Conservation (phyloP, 768 basidiomycete species). For the Lactifluus rugatus region DNA sequence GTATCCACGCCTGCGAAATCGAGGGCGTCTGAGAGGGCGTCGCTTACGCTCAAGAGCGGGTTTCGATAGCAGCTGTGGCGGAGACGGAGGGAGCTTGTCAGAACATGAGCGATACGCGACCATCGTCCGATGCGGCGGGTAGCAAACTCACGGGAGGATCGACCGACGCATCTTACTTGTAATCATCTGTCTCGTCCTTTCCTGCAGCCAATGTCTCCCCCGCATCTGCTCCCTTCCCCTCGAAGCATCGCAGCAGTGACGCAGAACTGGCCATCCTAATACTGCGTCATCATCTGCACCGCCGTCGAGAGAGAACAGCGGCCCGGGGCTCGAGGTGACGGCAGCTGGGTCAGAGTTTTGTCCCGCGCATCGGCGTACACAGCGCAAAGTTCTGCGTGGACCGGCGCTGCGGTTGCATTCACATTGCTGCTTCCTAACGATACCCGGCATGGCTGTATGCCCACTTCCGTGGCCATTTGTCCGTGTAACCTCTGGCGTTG, state of each 20-base stretch:
- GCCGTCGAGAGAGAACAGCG: conserved; percentile 22
- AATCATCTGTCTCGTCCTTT: not conserved
- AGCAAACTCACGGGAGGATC: conserved; percentile 36
- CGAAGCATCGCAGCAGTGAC: conserved; percentile 6
- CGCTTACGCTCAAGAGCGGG: conserved; percentile 26
- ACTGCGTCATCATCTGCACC: not conserved
- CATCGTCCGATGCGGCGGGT: conserved; percentile 40
- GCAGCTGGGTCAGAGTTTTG: no score
- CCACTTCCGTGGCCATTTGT: not conserved
- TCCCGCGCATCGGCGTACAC: conserved; percentile 15
- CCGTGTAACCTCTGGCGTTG: conserved; percentile 2
- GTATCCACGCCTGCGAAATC: not conserved
- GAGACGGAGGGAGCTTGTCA: conserved; percentile 25
- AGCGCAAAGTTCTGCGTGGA: not conserved
- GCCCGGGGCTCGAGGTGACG: not conserved
- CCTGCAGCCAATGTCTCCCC: not conserved
- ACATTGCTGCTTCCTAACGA: not conserved
- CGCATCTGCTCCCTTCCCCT: not conserved
- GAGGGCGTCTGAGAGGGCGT: conserved; percentile 20
- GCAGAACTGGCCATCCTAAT: not conserved
- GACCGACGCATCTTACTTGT: conserved; percentile 29
- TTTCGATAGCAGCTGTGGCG: conserved; percentile 28
- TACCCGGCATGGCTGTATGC: not conserved
- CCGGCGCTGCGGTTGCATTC: not conserved
- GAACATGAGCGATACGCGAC: conserved; percentile 20